A percentile compares a stretch with the other conserved stretches of the same genome.
Conservation (phyloP, 179 eudicot species). For the Silene coronaria region DNA sequence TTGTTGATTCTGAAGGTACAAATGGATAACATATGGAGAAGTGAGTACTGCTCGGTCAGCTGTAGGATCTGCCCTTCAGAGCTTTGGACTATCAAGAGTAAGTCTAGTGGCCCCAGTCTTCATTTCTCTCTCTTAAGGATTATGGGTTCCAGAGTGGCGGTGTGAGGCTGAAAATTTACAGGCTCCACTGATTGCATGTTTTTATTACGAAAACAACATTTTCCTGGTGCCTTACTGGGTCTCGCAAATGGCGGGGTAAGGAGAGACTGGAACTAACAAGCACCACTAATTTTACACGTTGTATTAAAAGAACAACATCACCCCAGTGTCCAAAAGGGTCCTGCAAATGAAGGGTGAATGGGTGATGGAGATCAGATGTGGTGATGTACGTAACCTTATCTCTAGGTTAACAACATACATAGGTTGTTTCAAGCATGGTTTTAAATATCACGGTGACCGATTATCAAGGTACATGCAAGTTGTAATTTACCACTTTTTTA, state of each 20-base stretch:
- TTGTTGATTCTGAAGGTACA: slow-evolving; percentile 53
- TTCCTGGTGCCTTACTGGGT: neutral
- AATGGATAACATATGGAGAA: slow-evolving; percentile 98
- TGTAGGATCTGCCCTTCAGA: slow-evolving; percentile 77
- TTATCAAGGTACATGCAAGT: too few relatives aligned
- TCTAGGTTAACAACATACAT: neutral
- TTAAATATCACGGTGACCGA: neutral
- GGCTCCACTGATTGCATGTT: neutral
- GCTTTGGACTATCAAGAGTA: slow-evolving; percentile 65
- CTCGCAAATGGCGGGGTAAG: neutral
- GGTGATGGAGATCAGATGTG: neutral
- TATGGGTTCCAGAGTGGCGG: neutral
- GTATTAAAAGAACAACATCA: neutral
- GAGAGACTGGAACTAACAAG: neutral
- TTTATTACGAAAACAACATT: neutral
- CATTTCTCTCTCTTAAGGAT: neutral
- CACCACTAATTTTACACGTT: neutral
- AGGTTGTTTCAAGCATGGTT: neutral
- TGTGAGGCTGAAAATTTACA: slow-evolving; percentile 2
- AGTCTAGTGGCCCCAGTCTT: slow-evolving; percentile 16
- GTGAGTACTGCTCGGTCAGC: slow-evolving; percentile 77
- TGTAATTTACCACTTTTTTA: too few relatives aligned
- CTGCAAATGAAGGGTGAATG: neutral
- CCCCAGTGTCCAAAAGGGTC: neutral
- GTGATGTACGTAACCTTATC: neutral